Percentiles rank a stretch among this genome's conserved stretches.
phyloP scores from a whole-genome alignment of 176 grass and related monocot genomes.

The Musa troglodytarum region DNA sequence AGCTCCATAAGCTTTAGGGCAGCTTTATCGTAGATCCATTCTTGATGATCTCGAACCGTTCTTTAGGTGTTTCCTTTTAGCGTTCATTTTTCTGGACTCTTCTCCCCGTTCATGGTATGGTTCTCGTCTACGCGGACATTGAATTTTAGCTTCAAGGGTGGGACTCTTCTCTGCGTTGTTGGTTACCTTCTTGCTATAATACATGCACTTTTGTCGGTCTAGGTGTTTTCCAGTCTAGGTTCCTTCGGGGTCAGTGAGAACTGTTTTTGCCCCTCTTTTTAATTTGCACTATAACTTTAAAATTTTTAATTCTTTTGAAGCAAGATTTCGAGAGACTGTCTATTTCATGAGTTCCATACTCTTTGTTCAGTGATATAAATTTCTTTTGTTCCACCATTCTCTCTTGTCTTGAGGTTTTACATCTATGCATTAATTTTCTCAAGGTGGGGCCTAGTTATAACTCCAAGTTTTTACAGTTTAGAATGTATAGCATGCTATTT shows the following conservation, averaged over 20 bases:
- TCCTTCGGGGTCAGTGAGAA: too few relatives aligned
- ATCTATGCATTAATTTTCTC: neutral
- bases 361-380: neutral
- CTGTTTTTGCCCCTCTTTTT: neutral
- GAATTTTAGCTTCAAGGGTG: too few relatives aligned
- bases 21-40: neutral
- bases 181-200: neutral
- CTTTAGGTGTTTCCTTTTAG: neutral
- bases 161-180: too few relatives aligned
- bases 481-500: neutral
- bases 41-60: neutral
- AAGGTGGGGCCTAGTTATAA: neutral
- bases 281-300: neutral
- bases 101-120: neutral
- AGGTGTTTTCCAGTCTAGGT: neutral
- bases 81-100: neutral
- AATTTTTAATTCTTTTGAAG: neutral
- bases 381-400: neutral
- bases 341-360: neutral
- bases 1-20: neutral
- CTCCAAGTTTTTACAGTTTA: neutral
- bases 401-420: neutral
- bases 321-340: neutral
- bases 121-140: too few relatives aligned
- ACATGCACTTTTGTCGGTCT: neutral